Evolutionary conservation across 2,329 filamentous ascomycete species (phyloP).

Genomic region (Aspergillus sp.): DNA sequence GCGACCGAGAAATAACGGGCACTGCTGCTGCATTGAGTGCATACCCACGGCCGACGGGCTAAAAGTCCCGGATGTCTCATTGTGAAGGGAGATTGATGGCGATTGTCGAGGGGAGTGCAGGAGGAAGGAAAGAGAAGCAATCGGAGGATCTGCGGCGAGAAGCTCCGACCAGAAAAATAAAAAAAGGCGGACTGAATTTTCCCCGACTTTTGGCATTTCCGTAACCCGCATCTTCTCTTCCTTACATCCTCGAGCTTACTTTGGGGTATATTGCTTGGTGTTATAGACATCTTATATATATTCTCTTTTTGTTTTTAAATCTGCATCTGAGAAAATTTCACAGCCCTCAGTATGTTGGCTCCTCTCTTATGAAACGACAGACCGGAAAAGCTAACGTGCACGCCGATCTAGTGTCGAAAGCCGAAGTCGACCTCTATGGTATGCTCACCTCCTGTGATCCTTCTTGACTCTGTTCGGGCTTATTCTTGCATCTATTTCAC

Average conservation of each 20-base stretch:
- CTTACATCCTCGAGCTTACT: not conserved
- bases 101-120: not conserved
- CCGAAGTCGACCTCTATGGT: slow-evolving; percentile 63
- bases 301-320: not conserved
- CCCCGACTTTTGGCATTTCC: not conserved
- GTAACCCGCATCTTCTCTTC: not conserved
- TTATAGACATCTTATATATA: not conserved
- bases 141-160: slow-evolving; percentile 11
- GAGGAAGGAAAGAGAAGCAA: slow-evolving; percentile 3
- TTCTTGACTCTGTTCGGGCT: not conserved
- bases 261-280: not conserved
- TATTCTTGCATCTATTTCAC: too few species aligned
- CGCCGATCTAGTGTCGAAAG: slow-evolving; percentile 30
- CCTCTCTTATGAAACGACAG: not conserved
- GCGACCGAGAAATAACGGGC: slow-evolving; percentile 28
- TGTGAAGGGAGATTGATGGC: not conserved
- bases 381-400: slow-evolving; percentile 18
- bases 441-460: slow-evolving; percentile 7
- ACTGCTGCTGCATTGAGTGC: slow-evolving; percentile 34
- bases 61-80: slow-evolving; percentile 32
- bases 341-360: slow-evolving; percentile 15
- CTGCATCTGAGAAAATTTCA: not conserved
- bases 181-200: slow-evolving; percentile 19
- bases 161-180: slow-evolving; percentile 3
- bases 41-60: slow-evolving; percentile 36